These are phyloP conservation scores for Pulveroboletus sp. DNA, from an alignment of 768 basidiomycete species.

Conservation along the genomic window DNA sequence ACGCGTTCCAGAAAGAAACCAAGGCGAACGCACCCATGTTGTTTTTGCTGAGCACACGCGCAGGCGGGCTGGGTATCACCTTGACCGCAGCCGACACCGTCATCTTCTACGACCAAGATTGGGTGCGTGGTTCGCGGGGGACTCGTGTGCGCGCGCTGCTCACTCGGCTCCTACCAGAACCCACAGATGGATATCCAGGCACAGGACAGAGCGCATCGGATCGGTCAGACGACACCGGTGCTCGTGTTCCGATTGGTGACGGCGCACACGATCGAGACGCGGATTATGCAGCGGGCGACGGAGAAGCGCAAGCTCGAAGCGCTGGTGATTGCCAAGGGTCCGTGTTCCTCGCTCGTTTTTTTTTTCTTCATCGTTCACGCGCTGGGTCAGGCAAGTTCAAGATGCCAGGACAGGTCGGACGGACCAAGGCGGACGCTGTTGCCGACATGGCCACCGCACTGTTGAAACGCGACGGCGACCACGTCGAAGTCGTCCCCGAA, in stretches of 20 bases:
- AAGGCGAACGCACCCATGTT: conserved; percentile 65
- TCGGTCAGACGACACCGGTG: conserved; percentile 91
- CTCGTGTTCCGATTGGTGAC: conserved; percentile 86
- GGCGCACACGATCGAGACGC: conserved; percentile 87
- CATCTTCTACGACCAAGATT: conserved; percentile 22
- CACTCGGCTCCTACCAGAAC: conserved; percentile 47
- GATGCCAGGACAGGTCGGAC: conserved; percentile 57
- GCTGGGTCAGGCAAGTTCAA: conserved; percentile 93
- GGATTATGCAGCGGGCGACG: conserved; percentile 83
- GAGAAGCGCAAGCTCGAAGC: conserved; percentile 92
- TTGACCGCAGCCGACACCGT: conserved; percentile 63
- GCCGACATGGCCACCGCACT: conserved; percentile 80
- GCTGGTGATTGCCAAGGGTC: conserved; percentile 91
- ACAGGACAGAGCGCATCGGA: conserved; percentile 92
- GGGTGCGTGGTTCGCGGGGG: conserved; percentile 14
- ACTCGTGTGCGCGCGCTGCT: background rate
- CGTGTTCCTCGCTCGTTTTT: background rate
- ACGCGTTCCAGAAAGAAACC: conserved; percentile 74
- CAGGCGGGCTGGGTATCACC: conserved; percentile 96
- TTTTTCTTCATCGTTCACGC: background rate
- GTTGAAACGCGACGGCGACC: conserved; percentile 80
- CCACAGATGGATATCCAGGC: conserved; percentile 98
- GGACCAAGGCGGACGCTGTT: conserved; percentile 60
- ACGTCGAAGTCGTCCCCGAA: conserved; percentile 81
- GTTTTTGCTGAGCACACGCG: conserved; percentile 90